Conservation (phyloP, 345 rosid genomes). For the Brassica cretica region DNA sequence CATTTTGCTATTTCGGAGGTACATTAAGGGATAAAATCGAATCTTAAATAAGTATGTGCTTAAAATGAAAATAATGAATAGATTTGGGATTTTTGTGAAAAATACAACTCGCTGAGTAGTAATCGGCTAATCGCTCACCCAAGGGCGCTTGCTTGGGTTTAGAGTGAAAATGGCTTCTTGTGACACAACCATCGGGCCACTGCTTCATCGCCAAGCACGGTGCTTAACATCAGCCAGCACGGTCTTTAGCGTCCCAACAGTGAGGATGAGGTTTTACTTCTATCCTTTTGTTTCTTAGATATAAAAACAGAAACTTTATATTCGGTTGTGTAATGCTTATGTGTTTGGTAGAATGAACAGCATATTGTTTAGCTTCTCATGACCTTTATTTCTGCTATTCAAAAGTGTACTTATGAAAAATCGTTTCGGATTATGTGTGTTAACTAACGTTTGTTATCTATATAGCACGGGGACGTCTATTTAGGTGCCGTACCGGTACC, state of each 20-base stretch:
- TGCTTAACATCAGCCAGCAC: too few species aligned
- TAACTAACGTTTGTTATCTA: background rate
- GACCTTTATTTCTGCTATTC: background rate
- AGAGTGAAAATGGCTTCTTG: too few species aligned
- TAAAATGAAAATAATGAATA: background rate
- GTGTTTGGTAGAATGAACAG: background rate
- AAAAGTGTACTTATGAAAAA: background rate
- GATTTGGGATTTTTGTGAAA: constrained; percentile 4
- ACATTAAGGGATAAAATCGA: background rate
- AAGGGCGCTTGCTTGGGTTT: too few species aligned
- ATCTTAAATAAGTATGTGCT: background rate
- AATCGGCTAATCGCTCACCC: too few species aligned
- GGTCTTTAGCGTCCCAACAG: too few species aligned
- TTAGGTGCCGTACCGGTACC: too few species aligned
- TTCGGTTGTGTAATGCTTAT: constrained; percentile 1
- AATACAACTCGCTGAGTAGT: background rate
- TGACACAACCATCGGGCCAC: too few species aligned
- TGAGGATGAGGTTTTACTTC: constrained; percentile 5
- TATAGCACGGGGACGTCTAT: too few species aligned
- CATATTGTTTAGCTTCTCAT: too few species aligned
- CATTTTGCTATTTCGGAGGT: background rate
- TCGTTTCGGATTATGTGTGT: background rate
- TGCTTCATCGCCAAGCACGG: too few species aligned
- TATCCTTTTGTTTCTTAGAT: background rate
- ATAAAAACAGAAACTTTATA: background rate